Evolutionary conservation across 768 basidiomycete species (phyloP).

Genomic region (Kwoniella heveanensis): DNA sequence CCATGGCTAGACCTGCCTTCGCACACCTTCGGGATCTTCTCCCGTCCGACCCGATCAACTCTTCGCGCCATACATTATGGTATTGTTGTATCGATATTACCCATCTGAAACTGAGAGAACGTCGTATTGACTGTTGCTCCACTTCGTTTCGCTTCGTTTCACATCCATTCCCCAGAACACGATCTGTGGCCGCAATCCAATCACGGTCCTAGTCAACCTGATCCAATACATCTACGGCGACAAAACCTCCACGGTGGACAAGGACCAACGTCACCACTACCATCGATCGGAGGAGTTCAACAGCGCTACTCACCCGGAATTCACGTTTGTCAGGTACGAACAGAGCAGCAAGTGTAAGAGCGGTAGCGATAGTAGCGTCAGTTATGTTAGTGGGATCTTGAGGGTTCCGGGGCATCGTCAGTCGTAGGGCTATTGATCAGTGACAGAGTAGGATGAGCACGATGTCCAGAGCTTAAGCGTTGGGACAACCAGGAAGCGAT

Average conservation of each 20-base stretch:
- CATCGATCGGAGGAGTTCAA: background rate
- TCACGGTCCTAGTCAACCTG: slow-evolving; percentile 84
- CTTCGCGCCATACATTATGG: no score
- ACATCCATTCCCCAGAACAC: no score
- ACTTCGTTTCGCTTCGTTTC: no score
- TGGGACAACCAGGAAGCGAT: no score
- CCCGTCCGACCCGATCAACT: no score
- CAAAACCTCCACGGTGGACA: slow-evolving; percentile 44
- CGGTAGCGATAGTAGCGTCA: slow-evolving; percentile 82
- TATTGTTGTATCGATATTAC: no score
- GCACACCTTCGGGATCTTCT: no score
- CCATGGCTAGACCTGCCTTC: background rate
- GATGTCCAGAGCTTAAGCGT: no score
- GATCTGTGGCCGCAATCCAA: slow-evolving; percentile 95
- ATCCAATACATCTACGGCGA: slow-evolving; percentile 61
- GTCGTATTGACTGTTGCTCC: background rate
- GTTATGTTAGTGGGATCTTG: slow-evolving; percentile 78
- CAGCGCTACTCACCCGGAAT: slow-evolving; percentile 46
- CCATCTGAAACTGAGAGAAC: no score
- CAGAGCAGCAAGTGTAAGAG: slow-evolving; percentile 78
- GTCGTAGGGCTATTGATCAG: background rate
- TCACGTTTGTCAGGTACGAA: slow-evolving; percentile 89
- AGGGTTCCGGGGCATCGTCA: slow-evolving; percentile 21
- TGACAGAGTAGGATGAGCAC: background rate
- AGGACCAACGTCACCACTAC: background rate